Evolutionary conservation across 192 early-diverging fungal genomes (phyloP).

Genomic region (Allomyces macrogynus): DNA sequence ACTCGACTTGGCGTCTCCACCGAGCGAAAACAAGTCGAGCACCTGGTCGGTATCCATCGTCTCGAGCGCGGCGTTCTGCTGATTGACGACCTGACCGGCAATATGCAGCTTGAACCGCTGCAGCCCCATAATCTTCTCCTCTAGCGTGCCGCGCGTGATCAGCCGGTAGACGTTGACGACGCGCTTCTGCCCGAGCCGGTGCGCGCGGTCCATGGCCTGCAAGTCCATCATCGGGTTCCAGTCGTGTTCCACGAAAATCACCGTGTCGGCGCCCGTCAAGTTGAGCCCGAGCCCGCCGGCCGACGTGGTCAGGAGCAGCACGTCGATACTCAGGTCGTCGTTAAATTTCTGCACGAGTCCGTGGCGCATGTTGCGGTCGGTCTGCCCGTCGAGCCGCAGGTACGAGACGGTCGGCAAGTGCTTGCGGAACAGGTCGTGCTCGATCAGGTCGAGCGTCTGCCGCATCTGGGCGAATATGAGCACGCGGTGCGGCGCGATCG

Average conservation of each 20-base stretch:
- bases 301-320: slow-evolving; percentile 81
- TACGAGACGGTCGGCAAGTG: slow-evolving; percentile 77
- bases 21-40: slow-evolving; percentile 62
- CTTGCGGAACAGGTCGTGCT: slow-evolving; percentile 56
- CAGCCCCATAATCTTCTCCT: slow-evolving; percentile 99
- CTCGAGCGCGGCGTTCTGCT: slow-evolving; percentile 81
- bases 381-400: slow-evolving; percentile 81
- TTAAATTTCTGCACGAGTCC: slow-evolving; percentile 90
- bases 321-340: slow-evolving; percentile 83
- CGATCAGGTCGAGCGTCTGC: slow-evolving; percentile 92
- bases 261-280: slow-evolving; percentile 96
- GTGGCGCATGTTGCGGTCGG: slow-evolving; percentile 61
- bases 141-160: slow-evolving; percentile 88
- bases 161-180: slow-evolving; percentile 96
- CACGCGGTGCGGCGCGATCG: slow-evolving; percentile 66
- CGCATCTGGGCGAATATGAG: slow-evolving; percentile 89
- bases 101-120: slow-evolving; percentile 98
- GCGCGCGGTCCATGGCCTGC: slow-evolving; percentile 98
- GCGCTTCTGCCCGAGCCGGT: slow-evolving; percentile 90
- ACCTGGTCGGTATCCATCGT: slow-evolving; percentile 94
- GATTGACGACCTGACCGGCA: slow-evolving; percentile 83
- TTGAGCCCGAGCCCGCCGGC: slow-evolving; percentile 95
- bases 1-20: slow-evolving; percentile 21
- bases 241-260: slow-evolving; percentile 98
- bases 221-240: slow-evolving; percentile 99